phyloP scores from a whole-genome alignment of 805 yeast genomes.

The Kodamaea jinghongensis region DNA sequence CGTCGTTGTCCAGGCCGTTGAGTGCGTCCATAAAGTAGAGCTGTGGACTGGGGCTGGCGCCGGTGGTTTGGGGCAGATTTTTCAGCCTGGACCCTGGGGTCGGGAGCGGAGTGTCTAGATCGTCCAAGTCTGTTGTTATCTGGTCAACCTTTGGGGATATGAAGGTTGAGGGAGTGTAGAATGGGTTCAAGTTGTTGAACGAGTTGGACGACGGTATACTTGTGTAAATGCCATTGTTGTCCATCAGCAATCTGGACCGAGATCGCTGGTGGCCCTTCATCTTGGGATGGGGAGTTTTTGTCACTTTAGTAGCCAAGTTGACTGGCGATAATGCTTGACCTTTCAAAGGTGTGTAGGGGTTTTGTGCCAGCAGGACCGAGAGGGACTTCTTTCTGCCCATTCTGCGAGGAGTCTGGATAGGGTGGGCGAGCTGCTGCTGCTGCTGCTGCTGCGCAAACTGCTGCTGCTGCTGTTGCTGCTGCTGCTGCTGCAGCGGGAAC shows the following conservation, averaged over 20 bases:
- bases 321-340: conserved; percentile 21
- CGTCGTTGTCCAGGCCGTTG: conserved; percentile 37
- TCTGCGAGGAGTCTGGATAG: conserved; percentile 34
- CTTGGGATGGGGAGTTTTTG: conserved; percentile 36
- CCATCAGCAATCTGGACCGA: conserved; percentile 36
- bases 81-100: conserved; percentile 16
- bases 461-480: conserved; percentile 5
- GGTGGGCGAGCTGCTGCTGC: neutral
- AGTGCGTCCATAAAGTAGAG: conserved; percentile 26
- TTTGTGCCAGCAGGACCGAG: conserved; percentile 28
- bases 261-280: conserved; percentile 38
- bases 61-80: conserved; percentile 5
- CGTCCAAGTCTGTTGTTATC: conserved; percentile 19
- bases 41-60: conserved; percentile 4
- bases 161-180: conserved; percentile 46
- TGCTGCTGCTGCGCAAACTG: conserved; percentile 3
- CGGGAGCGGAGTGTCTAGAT: conserved; percentile 20
- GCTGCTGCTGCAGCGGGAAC: neutral
- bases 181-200: conserved; percentile 34
- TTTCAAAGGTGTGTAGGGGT: conserved; percentile 35
- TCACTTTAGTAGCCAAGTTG: conserved; percentile 24
- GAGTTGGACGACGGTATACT: conserved; percentile 4
- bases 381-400: conserved; percentile 32
- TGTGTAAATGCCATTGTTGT: conserved; percentile 14
- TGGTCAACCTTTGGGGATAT: conserved; percentile 40